Conservation (phyloP, 2,329 filamentous ascomycete genomes). For the Elsinoe arachidis region DNA sequence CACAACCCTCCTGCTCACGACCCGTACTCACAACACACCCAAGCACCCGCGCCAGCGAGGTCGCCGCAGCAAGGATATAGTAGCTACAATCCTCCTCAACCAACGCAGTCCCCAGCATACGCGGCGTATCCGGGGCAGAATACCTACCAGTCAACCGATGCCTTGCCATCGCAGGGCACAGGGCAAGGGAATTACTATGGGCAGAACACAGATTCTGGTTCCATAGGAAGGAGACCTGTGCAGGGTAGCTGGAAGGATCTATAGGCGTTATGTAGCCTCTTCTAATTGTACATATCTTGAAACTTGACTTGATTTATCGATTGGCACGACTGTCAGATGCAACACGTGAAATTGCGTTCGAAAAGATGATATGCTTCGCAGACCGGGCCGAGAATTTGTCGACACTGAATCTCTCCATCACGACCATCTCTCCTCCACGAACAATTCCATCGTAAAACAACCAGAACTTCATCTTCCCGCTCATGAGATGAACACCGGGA, state of each 20-base stretch:
- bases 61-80: slow-evolving; percentile 4
- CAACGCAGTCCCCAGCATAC: slow-evolving; percentile 16
- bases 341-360: no score
- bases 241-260: slow-evolving; percentile 29
- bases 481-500: no score
- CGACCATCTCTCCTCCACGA: no score
- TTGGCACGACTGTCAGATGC: no score
- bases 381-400: no score
- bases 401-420: no score
- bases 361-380: no score
- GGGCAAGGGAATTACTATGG: background rate
- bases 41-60: background rate
- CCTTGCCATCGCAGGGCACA: slow-evolving; percentile 11
- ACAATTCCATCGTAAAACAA: no score
- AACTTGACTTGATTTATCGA: background rate
- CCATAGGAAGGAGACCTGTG: slow-evolving; percentile 24
- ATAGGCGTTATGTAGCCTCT: slow-evolving; percentile 7
- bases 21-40: background rate
- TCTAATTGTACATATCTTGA: background rate
- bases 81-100: background rate
- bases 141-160: slow-evolving; percentile 17
- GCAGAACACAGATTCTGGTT: background rate
- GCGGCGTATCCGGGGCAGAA: slow-evolving; percentile 19
- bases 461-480: no score
- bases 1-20: background rate